phyloP scores from a whole-genome alignment of 2,329 filamentous ascomycete species.

The Gaeumannomyces tritici region DNA sequence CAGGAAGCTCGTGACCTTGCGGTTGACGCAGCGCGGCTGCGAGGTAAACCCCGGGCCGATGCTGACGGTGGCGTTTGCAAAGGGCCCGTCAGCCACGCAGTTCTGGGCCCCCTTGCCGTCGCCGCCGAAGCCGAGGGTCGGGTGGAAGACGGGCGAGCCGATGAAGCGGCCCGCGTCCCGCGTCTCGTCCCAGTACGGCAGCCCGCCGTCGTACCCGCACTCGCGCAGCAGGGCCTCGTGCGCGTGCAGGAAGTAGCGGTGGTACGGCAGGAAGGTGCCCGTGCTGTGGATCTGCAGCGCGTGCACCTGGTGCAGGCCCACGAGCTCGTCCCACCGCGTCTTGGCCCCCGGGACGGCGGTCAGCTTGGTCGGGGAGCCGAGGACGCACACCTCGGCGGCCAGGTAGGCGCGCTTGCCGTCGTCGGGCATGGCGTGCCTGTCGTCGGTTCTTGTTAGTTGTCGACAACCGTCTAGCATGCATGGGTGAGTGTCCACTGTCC shows the following conservation, averaged over 20 bases:
- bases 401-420: neutral
- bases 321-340: slow-evolving; percentile 1
- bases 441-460: neutral
- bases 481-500: neutral
- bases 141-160: neutral
- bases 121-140: neutral
- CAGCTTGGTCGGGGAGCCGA: neutral
- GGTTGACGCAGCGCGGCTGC: slow-evolving; percentile 1
- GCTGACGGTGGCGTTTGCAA: neutral
- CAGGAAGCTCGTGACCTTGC: neutral
- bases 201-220: slow-evolving; percentile 22
- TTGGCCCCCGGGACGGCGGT: neutral
- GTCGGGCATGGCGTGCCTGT: neutral
- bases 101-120: neutral
- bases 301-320: neutral
- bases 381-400: neutral
- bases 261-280: slow-evolving; percentile 10
- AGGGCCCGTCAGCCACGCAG: slow-evolving; percentile 1
- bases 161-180: slow-evolving; percentile 23
- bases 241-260: slow-evolving; percentile 19
- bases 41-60: neutral
- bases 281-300: slow-evolving; percentile 8
- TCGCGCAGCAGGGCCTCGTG: slow-evolving; percentile 23
- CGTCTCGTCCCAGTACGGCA: slow-evolving; percentile 24
- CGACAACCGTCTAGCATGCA: too few relatives aligned